These are phyloP conservation scores for Russula ochroleuca DNA, from an alignment of 768 basidiomycete genomes.

Conservation along the genomic window DNA sequence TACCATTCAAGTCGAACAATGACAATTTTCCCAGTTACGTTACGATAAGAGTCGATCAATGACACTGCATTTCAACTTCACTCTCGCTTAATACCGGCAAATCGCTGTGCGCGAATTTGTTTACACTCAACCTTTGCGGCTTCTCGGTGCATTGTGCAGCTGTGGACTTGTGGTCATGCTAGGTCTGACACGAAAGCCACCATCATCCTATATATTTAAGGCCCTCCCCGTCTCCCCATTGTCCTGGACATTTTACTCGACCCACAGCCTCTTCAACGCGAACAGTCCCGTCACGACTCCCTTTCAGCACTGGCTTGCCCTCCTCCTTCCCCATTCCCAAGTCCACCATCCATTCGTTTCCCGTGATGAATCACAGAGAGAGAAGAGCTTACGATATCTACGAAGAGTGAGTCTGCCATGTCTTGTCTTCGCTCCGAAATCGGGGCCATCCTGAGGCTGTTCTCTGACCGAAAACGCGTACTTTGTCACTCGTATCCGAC, in stretches of 20 bases:
- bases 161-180: conserved; percentile 5
- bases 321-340: not conserved
- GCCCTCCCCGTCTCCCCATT: not conserved
- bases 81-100: conserved; percentile 1
- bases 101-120: not conserved
- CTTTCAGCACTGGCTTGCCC: not conserved
- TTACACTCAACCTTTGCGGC: not conserved
- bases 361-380: conserved; percentile 2
- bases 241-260: not conserved
- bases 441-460: no score
- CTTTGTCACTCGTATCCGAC: not conserved
- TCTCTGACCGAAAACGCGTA: not conserved
- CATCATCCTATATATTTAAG: conserved; percentile 9
- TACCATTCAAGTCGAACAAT: conserved; percentile 11
- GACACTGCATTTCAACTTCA: not conserved
- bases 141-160: conserved; percentile 4
- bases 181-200: not conserved
- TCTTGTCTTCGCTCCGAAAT: not conserved
- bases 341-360: not conserved
- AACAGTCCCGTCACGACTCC: not conserved
- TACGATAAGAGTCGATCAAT: not conserved
- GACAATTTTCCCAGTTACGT: not conserved
- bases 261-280: not conserved
- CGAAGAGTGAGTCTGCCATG: conserved; percentile 7
- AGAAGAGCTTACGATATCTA: not conserved